Evolutionary conservation across 169 alveolate species (phyloP).

Genomic region (Plasmodium gonderi): DNA sequence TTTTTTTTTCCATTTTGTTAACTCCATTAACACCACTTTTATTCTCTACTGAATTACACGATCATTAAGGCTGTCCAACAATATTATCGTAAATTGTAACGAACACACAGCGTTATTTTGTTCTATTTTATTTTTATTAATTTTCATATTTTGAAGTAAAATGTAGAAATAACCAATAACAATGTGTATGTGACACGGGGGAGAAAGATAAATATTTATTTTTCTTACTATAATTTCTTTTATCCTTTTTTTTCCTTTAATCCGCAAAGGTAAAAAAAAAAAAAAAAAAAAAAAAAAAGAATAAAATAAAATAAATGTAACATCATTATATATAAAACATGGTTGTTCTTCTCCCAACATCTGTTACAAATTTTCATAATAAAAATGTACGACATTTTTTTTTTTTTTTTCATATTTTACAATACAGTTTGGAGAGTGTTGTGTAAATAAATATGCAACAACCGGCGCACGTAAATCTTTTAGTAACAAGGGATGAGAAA

Average conservation of each 20-base stretch:
- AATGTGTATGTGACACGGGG: neutral
- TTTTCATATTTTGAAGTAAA: neutral
- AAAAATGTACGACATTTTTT: too few species aligned
- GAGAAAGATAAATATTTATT: neutral
- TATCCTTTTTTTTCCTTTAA: too few species aligned
- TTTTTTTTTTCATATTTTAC: too few species aligned
- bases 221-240: neutral
- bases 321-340: too few species aligned
- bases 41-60: constrained; percentile 2
- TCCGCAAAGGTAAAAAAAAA: too few species aligned
- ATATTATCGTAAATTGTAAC: too few species aligned
- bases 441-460: neutral
- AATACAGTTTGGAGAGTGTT: too few species aligned
- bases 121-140: neutral
- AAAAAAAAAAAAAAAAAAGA: too few species aligned
- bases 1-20: neutral
- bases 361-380: too few species aligned
- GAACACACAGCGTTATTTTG: neutral
- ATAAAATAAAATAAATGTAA: too few species aligned
- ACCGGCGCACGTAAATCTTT: neutral
- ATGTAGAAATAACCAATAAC: neutral
- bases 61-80: neutral
- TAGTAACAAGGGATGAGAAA: neutral
- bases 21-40: constrained; percentile 10
- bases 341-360: too few species aligned